phyloP scores from a whole-genome alignment of 2,329 filamentous ascomycete species.

The Xylaria sp. region DNA sequence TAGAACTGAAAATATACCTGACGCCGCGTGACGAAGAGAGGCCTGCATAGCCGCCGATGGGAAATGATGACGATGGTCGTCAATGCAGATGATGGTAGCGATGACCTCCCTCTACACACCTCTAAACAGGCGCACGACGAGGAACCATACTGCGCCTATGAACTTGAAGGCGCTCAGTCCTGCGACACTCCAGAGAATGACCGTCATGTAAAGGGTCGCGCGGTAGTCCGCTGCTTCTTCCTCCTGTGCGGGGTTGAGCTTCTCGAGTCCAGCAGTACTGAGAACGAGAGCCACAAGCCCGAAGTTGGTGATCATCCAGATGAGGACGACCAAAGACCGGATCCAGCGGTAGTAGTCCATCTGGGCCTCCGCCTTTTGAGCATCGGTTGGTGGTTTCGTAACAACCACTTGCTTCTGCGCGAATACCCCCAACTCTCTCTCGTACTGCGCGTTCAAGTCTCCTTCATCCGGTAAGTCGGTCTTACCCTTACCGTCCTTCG shows the following conservation, averaged over 20 bases:
- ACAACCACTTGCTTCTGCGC: constrained; percentile 73
- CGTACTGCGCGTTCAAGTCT: constrained; percentile 94
- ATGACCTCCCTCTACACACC: constrained; percentile 55
- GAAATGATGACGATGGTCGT: constrained; percentile 2
- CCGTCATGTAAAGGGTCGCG: constrained; percentile 80
- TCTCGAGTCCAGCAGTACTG: constrained; percentile 80
- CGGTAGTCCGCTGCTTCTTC: constrained; percentile 54
- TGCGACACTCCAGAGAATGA: constrained; percentile 88
- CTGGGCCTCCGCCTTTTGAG: constrained; percentile 74
- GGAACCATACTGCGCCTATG: constrained; percentile 85
- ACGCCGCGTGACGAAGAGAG: neutral
- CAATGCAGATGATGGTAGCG: neutral
- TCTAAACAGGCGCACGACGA: constrained; percentile 85
- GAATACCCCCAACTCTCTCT: constrained; percentile 78
- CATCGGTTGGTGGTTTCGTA: constrained; percentile 59
- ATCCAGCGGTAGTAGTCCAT: constrained; percentile 99
- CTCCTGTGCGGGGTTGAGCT: constrained; percentile 54
- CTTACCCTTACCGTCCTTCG: constrained; percentile 88
- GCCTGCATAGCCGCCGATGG: neutral
- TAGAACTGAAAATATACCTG: too few species aligned
- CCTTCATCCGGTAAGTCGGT: constrained; percentile 94
- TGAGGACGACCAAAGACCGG: constrained; percentile 84
- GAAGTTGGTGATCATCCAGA: constrained; percentile 97
- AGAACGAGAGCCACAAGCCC: constrained; percentile 84
- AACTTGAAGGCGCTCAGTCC: constrained; percentile 85